Evolutionary conservation across 345 rosid genomes (phyloP).

Genomic region (Cardamine chenopodiifolia): DNA sequence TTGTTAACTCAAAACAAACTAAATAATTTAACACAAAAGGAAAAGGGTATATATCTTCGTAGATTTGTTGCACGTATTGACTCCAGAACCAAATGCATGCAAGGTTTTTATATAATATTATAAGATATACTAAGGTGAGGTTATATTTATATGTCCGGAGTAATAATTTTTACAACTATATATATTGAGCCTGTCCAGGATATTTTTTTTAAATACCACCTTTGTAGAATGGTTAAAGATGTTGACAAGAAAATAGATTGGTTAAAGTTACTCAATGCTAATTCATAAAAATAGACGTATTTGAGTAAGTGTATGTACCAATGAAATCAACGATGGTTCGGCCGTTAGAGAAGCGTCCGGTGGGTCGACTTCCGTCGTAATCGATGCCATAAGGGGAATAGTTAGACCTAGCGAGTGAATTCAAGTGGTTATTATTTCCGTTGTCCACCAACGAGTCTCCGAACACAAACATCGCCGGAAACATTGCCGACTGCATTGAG

Average conservation of each 20-base stretch:
- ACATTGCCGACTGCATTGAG: constrained; percentile 26
- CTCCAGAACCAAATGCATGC: constrained; percentile 10
- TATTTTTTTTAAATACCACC: no score
- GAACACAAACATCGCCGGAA: constrained; percentile 81
- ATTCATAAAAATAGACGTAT: no score
- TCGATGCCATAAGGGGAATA: constrained; percentile 78
- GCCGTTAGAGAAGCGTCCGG: constrained; percentile 84
- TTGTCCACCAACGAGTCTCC: constrained; percentile 79
- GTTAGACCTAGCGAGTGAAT: constrained; percentile 70
- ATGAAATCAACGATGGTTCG: constrained; percentile 75
- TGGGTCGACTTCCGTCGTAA: constrained; percentile 57
- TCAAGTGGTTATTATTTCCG: constrained; percentile 70
- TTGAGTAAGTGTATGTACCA: constrained; percentile 40
- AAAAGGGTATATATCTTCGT: not conserved
- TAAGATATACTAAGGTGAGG: not conserved
- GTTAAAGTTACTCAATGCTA: not conserved
- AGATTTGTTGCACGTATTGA: not conserved
- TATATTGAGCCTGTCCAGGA: not conserved
- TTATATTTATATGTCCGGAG: not conserved
- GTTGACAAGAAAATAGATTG: not conserved
- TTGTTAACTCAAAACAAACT: not conserved
- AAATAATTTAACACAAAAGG: not conserved
- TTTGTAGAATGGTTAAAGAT: not conserved
- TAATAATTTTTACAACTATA: not conserved
- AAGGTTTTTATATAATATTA: not conserved